Base-by-base conservation (phyloP, 1,284 basidiomycete genomes). In the Ceratobasidium sp. region DNA sequence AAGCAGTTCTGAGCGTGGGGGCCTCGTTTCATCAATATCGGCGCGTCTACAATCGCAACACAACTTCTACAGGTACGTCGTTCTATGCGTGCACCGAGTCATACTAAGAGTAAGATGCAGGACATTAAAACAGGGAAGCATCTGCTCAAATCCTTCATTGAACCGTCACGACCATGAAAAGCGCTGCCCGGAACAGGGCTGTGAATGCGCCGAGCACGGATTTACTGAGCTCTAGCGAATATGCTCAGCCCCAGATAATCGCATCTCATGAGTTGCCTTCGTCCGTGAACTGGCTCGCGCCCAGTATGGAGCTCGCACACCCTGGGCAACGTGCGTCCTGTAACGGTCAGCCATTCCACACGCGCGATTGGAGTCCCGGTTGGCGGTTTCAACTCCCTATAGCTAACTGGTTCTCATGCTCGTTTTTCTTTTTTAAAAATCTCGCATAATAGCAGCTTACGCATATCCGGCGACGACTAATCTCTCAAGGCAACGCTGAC, bases 401-500 rank as follows among this genome's bases (percentile, higher is more conserved):
- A 29, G 17, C 15, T 11, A 41, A 19, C 27, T 33, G 22, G 36
- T 57, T 69, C 54, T 57, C 66, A 44, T 47, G 33, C 66, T 56
- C 41, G 64, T 69, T 57, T 56, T 8, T 60, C 8, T n/a, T n/a
- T n/a, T n/a, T n/a, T n/a, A n/a, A n/a, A n/a, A n/a, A n/a, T n/a
- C 47, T 53, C 44, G 33, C 65, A 22, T n/a, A 44, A 64, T 64
- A 45, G n/a, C 47, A 69, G 66, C 56, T 2, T 69, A 69, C 36
- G 51, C 31, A 36, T 33, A 51, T 8, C 33, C 66, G 15, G 22
- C 33, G 33, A 56, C 66, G 17, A 45, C 51, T 47, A 53, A 53
- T 36, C 66, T 53, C 11, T 69, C 57, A 19, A 33, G 53, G 66
- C 66, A 69, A 57, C 53, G 66, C 24, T 19, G 66, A 69, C 57